Evolutionary conservation across 1,284 basidiomycete genomes (phyloP), one percentile per base, ranked within the genome.

Genomic region (Pseudozyma sp.): DNA sequence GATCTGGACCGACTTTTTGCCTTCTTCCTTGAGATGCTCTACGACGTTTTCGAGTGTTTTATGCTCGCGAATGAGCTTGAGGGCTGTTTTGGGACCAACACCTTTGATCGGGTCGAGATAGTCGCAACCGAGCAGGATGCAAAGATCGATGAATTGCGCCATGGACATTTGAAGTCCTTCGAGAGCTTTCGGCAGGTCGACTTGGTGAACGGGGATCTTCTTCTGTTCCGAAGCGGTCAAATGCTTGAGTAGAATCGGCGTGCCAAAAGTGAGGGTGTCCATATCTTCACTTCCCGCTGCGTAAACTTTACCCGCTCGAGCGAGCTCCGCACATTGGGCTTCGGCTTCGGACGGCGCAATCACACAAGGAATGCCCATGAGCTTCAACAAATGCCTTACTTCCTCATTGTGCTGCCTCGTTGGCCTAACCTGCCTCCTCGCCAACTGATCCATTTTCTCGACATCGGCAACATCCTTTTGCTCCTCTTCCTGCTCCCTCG

Each of bases 261-360:
- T 88, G 77, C 90, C 89, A 87, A 99, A 99, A 0, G 97, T 99
- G 47, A 99, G 90, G 3, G 97, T 99, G 82, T 99, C 97, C 97
- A 99, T 99, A 85, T 99, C 97, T 86, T 99, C 97, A 0, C 95
- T 97, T 7, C 97, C 97, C 5, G 95, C 95, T 0, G 93, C 97
- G 82, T 92, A 99, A 19, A 97, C 93, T 87, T 97, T 96, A 60
- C 94, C 95, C 10, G 94, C 94, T 35, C 95, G 90, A 14, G 94
- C 95, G 4, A 99, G 90, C 85, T 99, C 96, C 1, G 97, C 97
- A 79, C 97, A 99, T 84, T 99, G 97, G 0, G 97, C 97, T 86
- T 99, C 97, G 1, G 97, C 97, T 87, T 99, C 97, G 52, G 94
- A 95, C 0, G 97, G 96, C 18, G 96, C 81, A 49, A 79, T 77